Evolutionary conservation across 2,329 filamentous ascomycete genomes (phyloP).

Genomic region (Cryphonectria naterciae): DNA sequence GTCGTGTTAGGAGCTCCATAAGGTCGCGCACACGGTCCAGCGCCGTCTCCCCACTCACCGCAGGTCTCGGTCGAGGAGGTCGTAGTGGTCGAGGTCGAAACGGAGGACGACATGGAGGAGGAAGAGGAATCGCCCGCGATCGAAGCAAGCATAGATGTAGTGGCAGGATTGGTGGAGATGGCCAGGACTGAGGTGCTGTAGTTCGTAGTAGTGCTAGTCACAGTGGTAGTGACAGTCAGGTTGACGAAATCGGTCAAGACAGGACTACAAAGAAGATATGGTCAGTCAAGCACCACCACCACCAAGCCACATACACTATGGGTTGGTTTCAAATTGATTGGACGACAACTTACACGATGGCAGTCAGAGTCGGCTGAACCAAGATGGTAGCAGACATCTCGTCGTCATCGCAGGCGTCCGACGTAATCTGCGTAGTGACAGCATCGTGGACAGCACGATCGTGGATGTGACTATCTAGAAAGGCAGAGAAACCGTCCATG

Average conservation of each 20-base stretch:
- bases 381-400: not conserved
- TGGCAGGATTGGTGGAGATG: not conserved
- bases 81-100: slow-evolving; percentile 1
- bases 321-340: not conserved
- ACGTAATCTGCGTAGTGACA: not conserved
- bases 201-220: not conserved
- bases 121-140: not conserved
- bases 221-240: slow-evolving; percentile 3
- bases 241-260: slow-evolving; percentile 14
- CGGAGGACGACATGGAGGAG: not conserved
- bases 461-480: not conserved
- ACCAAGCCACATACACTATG: not conserved
- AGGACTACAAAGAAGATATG: not conserved
- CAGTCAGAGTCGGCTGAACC: not conserved
- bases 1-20: slow-evolving; percentile 27
- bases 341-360: slow-evolving; percentile 12
- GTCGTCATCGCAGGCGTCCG: slow-evolving; percentile 3
- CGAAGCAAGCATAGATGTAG: not conserved
- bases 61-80: slow-evolving; percentile 9
- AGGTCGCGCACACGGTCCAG: slow-evolving; percentile 26
- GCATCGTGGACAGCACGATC: not conserved
- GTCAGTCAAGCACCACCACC: not conserved
- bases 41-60: slow-evolving; percentile 26
- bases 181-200: not conserved
- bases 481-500: not conserved